Evolutionary conservation across 1,284 basidiomycete genomes (phyloP).

Genomic region (Malassezia vespertilionis): DNA sequence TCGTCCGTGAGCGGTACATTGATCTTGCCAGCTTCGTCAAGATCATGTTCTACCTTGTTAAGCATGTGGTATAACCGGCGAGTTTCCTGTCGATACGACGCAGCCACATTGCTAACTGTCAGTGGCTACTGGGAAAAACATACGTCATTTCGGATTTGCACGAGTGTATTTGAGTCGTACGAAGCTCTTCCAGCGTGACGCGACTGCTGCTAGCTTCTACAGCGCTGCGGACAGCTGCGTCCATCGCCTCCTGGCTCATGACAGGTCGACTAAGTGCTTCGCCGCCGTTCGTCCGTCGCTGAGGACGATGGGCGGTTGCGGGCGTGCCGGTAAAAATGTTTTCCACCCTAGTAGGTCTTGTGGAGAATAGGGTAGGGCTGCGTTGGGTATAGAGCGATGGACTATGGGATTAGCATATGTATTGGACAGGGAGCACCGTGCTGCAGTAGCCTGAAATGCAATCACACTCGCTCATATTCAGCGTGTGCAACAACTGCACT

Average conservation of each 20-base stretch:
- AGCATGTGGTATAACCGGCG: constrained; percentile 7
- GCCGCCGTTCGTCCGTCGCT: no score
- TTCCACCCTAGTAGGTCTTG: no score
- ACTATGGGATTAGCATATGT: no score
- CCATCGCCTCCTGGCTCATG: no score
- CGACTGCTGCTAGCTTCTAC: constrained; percentile 7
- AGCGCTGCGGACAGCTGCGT: not conserved
- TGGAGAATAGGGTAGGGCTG: no score
- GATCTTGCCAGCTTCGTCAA: not conserved
- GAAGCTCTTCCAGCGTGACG: constrained; percentile 11
- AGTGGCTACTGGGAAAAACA: constrained; percentile 2
- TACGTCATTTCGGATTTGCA: constrained; percentile 1
- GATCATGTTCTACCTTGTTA: not conserved
- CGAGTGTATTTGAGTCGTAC: not conserved
- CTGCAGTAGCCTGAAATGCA: no score
- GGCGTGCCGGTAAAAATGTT: no score
- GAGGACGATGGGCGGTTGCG: no score
- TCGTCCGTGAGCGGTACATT: not conserved
- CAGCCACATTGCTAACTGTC: constrained; percentile 1
- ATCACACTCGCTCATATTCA: no score
- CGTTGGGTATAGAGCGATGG: no score
- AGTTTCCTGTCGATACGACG: not conserved
- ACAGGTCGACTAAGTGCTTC: no score
- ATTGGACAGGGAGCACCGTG: no score
- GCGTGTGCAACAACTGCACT: constrained; percentile 49